phyloP scores from a whole-genome alignment of 345 rosid genomes.

The Bretschneidera sinensis region DNA sequence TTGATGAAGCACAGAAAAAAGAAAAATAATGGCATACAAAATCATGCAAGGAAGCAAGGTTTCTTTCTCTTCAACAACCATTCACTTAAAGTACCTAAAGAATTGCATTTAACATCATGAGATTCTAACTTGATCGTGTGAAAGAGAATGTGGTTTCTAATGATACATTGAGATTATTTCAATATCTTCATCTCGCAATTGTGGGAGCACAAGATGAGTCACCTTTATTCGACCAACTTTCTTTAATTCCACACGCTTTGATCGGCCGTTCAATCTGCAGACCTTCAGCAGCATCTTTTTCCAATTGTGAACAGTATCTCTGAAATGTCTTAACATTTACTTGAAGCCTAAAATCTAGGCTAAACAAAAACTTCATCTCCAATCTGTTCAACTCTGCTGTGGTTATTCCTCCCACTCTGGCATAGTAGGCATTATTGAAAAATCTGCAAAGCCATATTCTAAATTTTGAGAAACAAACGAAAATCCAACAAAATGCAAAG shows the following conservation, averaged over 20 bases:
- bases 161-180: conserved; percentile 12
- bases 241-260: conserved; percentile 48
- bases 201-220: conserved; percentile 52
- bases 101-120: conserved; percentile 10
- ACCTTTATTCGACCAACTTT: conserved; percentile 50
- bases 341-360: conserved; percentile 76
- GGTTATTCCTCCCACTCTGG: conserved; percentile 88
- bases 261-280: conserved; percentile 47
- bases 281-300: conserved; percentile 44
- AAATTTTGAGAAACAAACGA: no score
- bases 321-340: conserved; percentile 61
- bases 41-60: conserved; percentile 4
- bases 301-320: conserved; percentile 55
- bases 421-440: conserved; percentile 86
- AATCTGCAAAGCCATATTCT: conserved; percentile 72
- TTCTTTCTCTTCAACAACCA: conserved; percentile 11
- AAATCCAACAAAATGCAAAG: no score
- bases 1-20: no score
- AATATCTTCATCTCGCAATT: conserved; percentile 37
- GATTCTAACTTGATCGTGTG: conserved; percentile 8
- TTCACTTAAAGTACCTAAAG: conserved; percentile 6
- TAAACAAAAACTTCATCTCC: conserved; percentile 80
- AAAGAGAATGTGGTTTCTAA: conserved; percentile 10
- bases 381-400: conserved; percentile 71
- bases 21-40: not conserved